A percentile compares a stretch with the other conserved stretches of the same genome.
Conservation (phyloP, 495 filamentous ascomycete species). For the Articulospora tetracladia region DNA sequence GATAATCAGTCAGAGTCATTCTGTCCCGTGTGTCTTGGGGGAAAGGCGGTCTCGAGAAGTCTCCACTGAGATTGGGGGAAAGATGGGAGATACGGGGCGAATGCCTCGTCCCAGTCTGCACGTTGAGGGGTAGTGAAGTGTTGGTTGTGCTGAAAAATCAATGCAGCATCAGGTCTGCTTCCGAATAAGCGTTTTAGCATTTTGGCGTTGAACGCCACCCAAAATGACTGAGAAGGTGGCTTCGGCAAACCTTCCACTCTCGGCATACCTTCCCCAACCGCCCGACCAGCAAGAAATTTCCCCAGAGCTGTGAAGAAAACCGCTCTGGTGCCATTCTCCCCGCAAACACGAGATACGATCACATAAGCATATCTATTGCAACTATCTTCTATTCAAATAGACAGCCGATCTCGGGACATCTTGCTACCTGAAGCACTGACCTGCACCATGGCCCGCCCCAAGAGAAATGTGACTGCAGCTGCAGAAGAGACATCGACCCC, state of each 20-base stretch:
- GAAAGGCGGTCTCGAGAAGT: not conserved
- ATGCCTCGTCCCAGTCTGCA: too few relatives aligned
- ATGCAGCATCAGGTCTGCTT: too few relatives aligned
- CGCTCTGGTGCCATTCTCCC: not conserved
- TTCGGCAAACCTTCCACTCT: not conserved
- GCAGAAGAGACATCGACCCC: constrained; percentile 73
- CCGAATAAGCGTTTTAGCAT: too few relatives aligned
- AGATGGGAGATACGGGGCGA: not conserved
- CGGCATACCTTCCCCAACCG: not conserved
- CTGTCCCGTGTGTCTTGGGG: not conserved
- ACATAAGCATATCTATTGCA: not conserved
- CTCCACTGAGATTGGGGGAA: not conserved
- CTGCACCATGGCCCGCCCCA: constrained; percentile 64
- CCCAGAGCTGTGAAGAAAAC: not conserved
- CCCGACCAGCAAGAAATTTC: not conserved
- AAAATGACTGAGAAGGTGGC: not conserved
- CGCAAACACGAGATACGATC: not conserved
- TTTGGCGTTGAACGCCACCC: not conserved
- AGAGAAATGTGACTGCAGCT: constrained; percentile 68
- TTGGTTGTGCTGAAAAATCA: too few relatives aligned
- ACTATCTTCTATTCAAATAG: not conserved
- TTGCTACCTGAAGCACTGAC: not conserved
- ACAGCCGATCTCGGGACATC: not conserved
- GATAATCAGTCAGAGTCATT: not conserved
- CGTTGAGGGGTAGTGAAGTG: too few relatives aligned